A percentile compares a stretch with the other conserved stretches of the same genome.
Evolutionary conservation across 106 monocot genomes (phyloP).

Genomic region (Agapanthus africanus): DNA sequence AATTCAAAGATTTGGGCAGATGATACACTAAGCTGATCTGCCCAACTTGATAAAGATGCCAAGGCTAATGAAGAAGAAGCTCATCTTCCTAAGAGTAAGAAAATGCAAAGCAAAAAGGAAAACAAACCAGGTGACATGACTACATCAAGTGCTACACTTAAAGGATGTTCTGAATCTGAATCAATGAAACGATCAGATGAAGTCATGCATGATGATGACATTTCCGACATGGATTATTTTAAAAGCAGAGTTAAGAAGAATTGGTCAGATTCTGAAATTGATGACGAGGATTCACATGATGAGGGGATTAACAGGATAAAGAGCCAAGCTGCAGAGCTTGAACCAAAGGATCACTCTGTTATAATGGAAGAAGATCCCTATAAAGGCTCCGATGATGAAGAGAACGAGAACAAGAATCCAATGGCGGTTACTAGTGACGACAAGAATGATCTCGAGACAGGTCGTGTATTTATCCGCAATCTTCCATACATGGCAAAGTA

Average conservation of each 20-base stretch:
- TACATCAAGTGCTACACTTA: conserved; percentile 8
- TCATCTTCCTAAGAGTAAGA: conserved; percentile 7
- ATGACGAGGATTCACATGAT: conserved; percentile 20
- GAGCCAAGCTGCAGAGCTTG: neutral
- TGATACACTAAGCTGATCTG: conserved; percentile 39
- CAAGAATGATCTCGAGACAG: conserved; percentile 41
- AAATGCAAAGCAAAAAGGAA: conserved; percentile 11
- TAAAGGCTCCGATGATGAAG: conserved; percentile 18
- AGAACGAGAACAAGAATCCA: conserved; percentile 19
- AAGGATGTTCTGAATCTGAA: conserved; percentile 22
- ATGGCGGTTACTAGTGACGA: conserved; percentile 29
- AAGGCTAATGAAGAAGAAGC: conserved; percentile 22
- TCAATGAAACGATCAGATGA: conserved; percentile 9
- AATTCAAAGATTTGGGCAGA: conserved; percentile 88
- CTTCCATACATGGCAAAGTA: conserved; percentile 88
- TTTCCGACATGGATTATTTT: conserved; percentile 79
- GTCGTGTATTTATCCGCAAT: conserved; percentile 85
- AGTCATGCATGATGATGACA: conserved; percentile 22
- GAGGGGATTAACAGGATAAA: neutral
- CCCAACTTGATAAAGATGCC: conserved; percentile 10
- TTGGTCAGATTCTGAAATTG: conserved; percentile 83
- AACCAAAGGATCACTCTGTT: conserved; percentile 10
- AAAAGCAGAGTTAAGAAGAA: conserved; percentile 74
- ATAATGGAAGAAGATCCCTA: conserved; percentile 12
- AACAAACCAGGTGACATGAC: conserved; percentile 2